Evolutionary conservation across 176 grass and related monocot genomes (phyloP).

Genomic region (Lolium rigidum): DNA sequence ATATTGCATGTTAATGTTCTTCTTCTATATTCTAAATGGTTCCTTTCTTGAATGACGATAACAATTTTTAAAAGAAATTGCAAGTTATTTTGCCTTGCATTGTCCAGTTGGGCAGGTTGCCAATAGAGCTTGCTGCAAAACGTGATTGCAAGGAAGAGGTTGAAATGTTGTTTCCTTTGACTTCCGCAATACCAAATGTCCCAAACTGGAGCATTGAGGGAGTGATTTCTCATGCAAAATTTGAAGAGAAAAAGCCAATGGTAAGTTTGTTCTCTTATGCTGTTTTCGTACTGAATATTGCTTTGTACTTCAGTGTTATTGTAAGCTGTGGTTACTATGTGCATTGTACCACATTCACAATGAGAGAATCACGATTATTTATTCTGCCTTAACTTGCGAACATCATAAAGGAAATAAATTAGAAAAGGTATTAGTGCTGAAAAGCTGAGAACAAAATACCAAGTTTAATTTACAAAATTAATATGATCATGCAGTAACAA

Average conservation of each 20-base stretch:
- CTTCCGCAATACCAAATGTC: conserved; percentile 49
- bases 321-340: not conserved
- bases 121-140: conserved; percentile 37
- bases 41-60: not conserved
- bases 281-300: not conserved
- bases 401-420: not conserved
- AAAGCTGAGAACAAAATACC: not conserved
- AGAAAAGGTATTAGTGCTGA: not conserved
- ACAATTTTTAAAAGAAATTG: not conserved
- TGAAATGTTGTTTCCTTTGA: conserved; percentile 51
- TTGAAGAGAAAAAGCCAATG: conserved; percentile 26
- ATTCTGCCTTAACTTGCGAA: not conserved
- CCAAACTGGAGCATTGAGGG: conserved; percentile 49
- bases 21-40: not conserved
- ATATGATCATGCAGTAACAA: conserved; percentile 11
- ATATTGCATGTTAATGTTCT: not conserved
- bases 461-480: not conserved
- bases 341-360: not conserved
- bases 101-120: conserved; percentile 22
- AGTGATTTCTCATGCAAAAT: conserved; percentile 47
- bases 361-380: not conserved
- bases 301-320: not conserved
- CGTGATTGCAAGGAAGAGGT: conserved; percentile 39
- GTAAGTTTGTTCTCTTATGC: not conserved
- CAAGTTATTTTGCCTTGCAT: not conserved